Base-by-base conservation (phyloP, 129 eudicot genomes). In the Solidago caesia region DNA sequence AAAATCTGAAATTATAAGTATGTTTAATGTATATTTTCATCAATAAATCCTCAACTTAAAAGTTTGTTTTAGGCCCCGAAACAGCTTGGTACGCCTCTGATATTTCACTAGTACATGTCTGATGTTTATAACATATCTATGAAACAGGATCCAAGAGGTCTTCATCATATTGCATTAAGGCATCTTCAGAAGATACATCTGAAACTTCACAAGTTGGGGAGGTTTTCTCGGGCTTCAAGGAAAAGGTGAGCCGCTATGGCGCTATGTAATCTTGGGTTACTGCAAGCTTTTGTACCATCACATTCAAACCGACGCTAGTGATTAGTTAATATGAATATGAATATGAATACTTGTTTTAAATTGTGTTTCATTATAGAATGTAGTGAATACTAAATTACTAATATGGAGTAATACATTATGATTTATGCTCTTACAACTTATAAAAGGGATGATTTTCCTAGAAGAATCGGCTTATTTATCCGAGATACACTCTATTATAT, bases 151-250 rank as follows among this genome's bases (percentile, higher is more conserved):
- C 81, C 69, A 81, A 72, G 46, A 81, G 77, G 68, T 68, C 76
- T 1, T 45, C 64, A 70, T 70, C 81, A 64, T 75, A 69, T 64
- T 53, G 68, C 68, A 69, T 75, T 47, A 81, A 75, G 68, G 84
- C 81, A 14, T 81, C 84, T 64, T 71, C 81, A 53, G 84, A 75
- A n/a, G 84, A 81, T 66, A 1, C 77, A 13, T 70, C 84, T 70
- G 81, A 81, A 75, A 62, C 77, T 63, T 69, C 72, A 56, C 65
- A 78, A 69, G 51, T 68, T 44, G 80, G 80, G 61, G 80, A 78
- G 29, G 77, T 69, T 10, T 63, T 82, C 64, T 62, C 70, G 10
- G 76, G 81, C 42, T 78, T 82, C 39, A 68, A 82, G 74, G 77
- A 78, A 62, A 82, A 73, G 72, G 83, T 49, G 71, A 73, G 55